Base-by-base conservation (phyloP, 108 stramenopile species). In the Craspedostauros australis region DNA sequence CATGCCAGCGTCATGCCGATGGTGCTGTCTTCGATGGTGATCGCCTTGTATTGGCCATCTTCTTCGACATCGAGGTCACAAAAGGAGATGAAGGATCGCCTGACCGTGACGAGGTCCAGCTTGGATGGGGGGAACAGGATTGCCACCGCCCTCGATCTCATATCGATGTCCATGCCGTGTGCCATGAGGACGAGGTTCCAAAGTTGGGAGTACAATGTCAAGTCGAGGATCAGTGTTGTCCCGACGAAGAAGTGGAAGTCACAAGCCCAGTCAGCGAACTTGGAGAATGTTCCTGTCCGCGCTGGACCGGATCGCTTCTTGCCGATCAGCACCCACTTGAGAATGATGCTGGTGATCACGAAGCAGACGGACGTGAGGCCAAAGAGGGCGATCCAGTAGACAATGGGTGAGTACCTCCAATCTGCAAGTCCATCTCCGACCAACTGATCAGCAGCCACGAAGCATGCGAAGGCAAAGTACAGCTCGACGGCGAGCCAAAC, bases 271-370 rank as follows among this genome's bases (percentile, higher is more conserved):
- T 52, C n/a, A 5, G 18, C 19, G 24, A 47, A 24, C n/a, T n/a
- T n/a, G n/a, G n/a, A n/a, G n/a, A n/a, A n/a, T n/a, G n/a, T n/a
- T n/a, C n/a, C n/a, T n/a, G n/a, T n/a, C n/a, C n/a, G n/a, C n/a
- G n/a, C n/a, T n/a, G n/a, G n/a, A 30, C 50, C 50, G 8, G 50
- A 34, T 16, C 32, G 16, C 9, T 22, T 31, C 12, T 52, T 34
- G n/a, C 50, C 50, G 30, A 52, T 37, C 4, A 52, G 12, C 3
- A 36, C 15, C 50, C 50, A 52, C 37, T 52, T 52, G 9, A 52
- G 36, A 4, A 52, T 15, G 9, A 52, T 14, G 22, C 50, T 37
- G 20, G 32, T 37, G 15, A 32, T 4, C 4, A 52, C 16, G 5
- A 18, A 34, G n/a, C 9, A 16, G 12, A 9, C 4, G 18, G 31